Evolutionary conservation across 331 rosid species (phyloP), one percentile per base, ranked within the genome.

Genomic region (Malus hybrid): DNA sequence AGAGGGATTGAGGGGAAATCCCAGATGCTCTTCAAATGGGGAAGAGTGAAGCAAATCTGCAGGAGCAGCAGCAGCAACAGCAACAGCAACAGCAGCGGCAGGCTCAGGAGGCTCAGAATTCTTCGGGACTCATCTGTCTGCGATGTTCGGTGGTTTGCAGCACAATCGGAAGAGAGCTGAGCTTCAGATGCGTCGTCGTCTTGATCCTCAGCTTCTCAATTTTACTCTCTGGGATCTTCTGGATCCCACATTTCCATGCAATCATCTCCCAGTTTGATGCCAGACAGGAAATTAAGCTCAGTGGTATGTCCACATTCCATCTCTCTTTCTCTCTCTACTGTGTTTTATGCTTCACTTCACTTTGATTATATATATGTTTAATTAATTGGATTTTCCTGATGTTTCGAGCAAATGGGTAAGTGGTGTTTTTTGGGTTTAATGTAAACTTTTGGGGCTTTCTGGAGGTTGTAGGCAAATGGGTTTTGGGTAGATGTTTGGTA

Each of bases 11-110:
- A 61, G 52, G 61, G 55, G 63, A 33, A 57, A 48, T 82, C 87
- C 88, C 91, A 88, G 93, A 94, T 94, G 98, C 98, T 88, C 79
- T 81, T 87, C 68, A 69, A 88, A 94, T 94, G 99, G 99, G 99
- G 76, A 94, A 94, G 78, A 55, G 50, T 70, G 95, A 80, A 39
- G 81, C 81, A 79, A 64, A 80, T 87, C 86, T 83, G 90, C 93
- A 24, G 24, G 24, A 24, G 24, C 24, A 24, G 18, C 57, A 78
- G 82, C 86, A 44, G 18, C 57, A 52, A 1, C 57, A 16, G 57
- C 57, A 52, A 52, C 57, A 16, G 57, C 20, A 52, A 42, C 46
- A 42, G 46, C 46, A 42, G 57, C 57, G 57, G 57, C 57, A 79
- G 82, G 77, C 66, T 66, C 58, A 70, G 36, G 81, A 74, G 63